Percentiles rank a stretch among this genome's conserved stretches.
These are phyloP conservation scores for Moricandia arvensis DNA, from an alignment of 345 rosid species.

Conservation along the genomic window DNA sequence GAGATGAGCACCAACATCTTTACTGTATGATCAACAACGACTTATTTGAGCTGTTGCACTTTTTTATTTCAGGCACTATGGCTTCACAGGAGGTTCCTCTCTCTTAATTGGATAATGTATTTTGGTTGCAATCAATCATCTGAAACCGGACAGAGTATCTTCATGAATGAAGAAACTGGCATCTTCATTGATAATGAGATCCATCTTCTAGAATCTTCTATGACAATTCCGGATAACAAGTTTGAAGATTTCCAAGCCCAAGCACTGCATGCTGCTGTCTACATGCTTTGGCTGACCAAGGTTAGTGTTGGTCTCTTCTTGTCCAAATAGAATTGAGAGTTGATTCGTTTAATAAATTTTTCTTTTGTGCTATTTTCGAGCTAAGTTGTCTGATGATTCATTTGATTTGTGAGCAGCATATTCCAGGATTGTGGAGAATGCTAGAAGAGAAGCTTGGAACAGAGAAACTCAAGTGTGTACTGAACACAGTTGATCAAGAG, in stretches of 20 bases:
- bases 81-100: constrained; percentile 84
- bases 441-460: constrained; percentile 47
- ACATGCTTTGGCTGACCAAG: constrained; percentile 74
- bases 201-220: constrained; percentile 49
- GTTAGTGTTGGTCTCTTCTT: constrained; percentile 35
- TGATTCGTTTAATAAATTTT: background rate
- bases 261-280: constrained; percentile 53
- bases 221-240: constrained; percentile 46
- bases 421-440: constrained; percentile 40
- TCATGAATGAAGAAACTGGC: constrained; percentile 20
- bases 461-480: constrained; percentile 37
- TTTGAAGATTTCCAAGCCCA: constrained; percentile 74
- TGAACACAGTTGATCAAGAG: constrained; percentile 42
- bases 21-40: background rate
- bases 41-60: constrained; percentile 1
- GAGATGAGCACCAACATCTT: background rate
- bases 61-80: constrained; percentile 61
- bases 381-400: background rate
- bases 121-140: constrained; percentile 29
- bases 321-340: constrained; percentile 1
- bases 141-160: constrained; percentile 13
- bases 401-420: constrained; percentile 46
- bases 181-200: constrained; percentile 62
- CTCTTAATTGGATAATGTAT: constrained; percentile 52
- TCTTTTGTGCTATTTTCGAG: background rate